Evolutionary conservation across 345 rosid genomes (phyloP).

Genomic region (Jatropha curcas): DNA sequence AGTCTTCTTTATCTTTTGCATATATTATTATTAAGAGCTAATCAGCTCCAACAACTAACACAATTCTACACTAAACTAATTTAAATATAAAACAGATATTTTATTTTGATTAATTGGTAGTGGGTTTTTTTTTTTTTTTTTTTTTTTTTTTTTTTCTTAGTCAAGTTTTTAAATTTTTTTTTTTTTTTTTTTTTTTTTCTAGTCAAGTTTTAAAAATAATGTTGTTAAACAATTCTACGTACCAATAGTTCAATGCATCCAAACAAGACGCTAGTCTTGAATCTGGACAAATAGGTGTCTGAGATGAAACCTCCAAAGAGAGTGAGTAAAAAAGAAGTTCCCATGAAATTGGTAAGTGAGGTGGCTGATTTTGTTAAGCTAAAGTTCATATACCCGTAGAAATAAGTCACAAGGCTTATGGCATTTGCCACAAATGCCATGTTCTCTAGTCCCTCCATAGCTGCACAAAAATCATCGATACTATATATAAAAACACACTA

Average conservation of each 20-base stretch:
- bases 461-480: constrained; percentile 30
- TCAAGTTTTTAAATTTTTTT: too few species aligned
- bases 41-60: too few species aligned
- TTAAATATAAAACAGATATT: too few species aligned
- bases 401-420: constrained; percentile 54
- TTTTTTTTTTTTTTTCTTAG: too few species aligned
- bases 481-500: not conserved
- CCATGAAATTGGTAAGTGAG: constrained; percentile 64
- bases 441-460: constrained; percentile 53
- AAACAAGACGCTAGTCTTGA: constrained; percentile 57
- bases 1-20: too few species aligned
- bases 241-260: constrained; percentile 56
- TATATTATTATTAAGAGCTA: too few species aligned
- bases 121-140: too few species aligned
- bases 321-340: constrained; percentile 49
- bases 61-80: too few species aligned
- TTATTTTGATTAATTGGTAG: too few species aligned
- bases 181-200: too few species aligned
- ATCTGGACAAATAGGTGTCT: constrained; percentile 59
- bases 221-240: too few species aligned
- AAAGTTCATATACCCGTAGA: constrained; percentile 64
- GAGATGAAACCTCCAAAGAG: constrained; percentile 69
- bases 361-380: constrained; percentile 62
- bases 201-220: too few species aligned
- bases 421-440: constrained; percentile 56